Base-by-base conservation (phyloP, 768 basidiomycete genomes). In the Rhizopogon vinicolor region DNA sequence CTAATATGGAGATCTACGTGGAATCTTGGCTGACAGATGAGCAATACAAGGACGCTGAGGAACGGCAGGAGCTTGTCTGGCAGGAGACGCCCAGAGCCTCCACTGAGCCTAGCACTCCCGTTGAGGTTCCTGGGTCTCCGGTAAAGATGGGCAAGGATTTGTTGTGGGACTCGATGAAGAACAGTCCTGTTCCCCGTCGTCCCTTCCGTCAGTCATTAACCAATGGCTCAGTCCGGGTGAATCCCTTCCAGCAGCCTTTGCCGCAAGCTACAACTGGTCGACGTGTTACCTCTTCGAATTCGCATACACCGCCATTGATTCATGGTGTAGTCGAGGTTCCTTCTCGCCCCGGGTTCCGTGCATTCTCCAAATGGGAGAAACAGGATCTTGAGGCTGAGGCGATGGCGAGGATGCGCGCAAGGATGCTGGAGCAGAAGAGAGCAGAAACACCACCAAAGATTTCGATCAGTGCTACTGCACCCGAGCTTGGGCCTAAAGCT, bases 291-390 rank as follows among this genome's bases (percentile, higher is more conserved):
- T 74, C 78, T 22, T 65, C 71, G 22, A 66, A 66, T 37, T 56
- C 57, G 18, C 62, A 63, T 48, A 53, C 60, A 19, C 64, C 67
- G 60, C 71, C 53, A 55, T 62, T 55, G 54, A 60, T 63, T 48
- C 60, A 58, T 29, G 67, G 75, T 25, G 65, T 80, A 50, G 62
- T 72, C n/a, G 83, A 85, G 57, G 84, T 79, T 60, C 85, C 87
- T 6, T 84, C 84, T 53, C 62, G 75, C 14, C 67, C 69, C 28
- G 60, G 67, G 43, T 69, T 73, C 2, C 76, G 74, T 60, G 75
- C 77, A 18, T 85, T 83, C 60, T 86, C 87, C 3, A 91, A 89
- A 70, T 91, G 87, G 87, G 90, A 92, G 68, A 91, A 90, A 58
- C 89, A 92, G 67, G 89, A 93, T 61, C 68, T 89, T 31, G 90